Conservation (phyloP, 192 early-diverging fungal genomes). For the Allomyces macrogynus region DNA sequence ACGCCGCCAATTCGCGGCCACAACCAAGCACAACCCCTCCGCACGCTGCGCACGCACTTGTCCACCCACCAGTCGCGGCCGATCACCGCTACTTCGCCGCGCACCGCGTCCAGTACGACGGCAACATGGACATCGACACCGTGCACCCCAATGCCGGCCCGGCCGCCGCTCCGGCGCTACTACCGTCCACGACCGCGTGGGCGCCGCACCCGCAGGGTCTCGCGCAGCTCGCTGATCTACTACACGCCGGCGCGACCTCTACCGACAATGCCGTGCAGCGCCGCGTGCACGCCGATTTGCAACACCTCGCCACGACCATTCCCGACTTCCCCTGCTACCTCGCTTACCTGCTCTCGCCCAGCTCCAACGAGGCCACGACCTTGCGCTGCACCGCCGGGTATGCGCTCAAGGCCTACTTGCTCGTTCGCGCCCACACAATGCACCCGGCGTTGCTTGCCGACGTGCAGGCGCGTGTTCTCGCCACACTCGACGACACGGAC, state of each 20-base stretch:
- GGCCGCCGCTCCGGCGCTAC: too few species aligned
- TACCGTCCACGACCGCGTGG: constrained; percentile 19
- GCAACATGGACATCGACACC: too few species aligned
- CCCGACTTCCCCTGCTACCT: constrained; percentile 84
- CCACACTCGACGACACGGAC: constrained; percentile 49
- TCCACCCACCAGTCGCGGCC: too few species aligned
- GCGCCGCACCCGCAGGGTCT: constrained; percentile 59
- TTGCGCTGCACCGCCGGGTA: constrained; percentile 70
- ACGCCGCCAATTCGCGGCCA: too few species aligned
- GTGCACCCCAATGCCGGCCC: too few species aligned
- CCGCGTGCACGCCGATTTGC: constrained; percentile 23
- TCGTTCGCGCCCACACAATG: constrained; percentile 25
- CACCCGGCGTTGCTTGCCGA: constrained; percentile 40
- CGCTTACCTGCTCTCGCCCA: constrained; percentile 58
- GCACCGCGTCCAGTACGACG: too few species aligned
- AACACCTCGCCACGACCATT: constrained; percentile 44
- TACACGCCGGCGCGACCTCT: constrained; percentile 45
- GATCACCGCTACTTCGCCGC: too few species aligned
- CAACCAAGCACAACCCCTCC: too few species aligned
- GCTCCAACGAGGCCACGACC: constrained; percentile 39
- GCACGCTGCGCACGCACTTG: too few species aligned
- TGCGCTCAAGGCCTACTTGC: constrained; percentile 57
- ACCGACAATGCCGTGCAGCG: constrained; percentile 41
- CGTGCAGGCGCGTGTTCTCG: constrained; percentile 34
- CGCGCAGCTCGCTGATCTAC: constrained; percentile 49